Evolutionary conservation across 805 yeast species (phyloP), one percentile per base, ranked within the genome.

Genomic region (Monosporozyma aerobia): DNA sequence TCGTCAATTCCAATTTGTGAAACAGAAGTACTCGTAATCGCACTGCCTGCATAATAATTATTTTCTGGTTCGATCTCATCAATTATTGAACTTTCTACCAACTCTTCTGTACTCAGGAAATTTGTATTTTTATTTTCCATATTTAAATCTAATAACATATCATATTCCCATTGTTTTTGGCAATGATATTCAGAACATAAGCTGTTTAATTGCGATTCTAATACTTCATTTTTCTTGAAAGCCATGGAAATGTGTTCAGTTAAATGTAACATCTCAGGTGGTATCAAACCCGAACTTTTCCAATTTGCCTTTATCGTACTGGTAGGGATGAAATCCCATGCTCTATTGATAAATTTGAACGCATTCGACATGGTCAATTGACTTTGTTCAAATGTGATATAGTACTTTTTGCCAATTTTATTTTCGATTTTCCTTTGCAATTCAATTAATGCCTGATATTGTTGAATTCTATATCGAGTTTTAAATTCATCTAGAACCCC

Each of bases 401-500:
- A 50, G 13, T 63, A 48, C 19, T 56, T 57, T 35, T 50, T 55
- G 53, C 58, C 48, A n/a, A 48, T 44, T 13, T 51, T 39, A 57
- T 54, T 19, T 49, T 51, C 23, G 53, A 58, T 9, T 54, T 54
- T 51, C 57, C 60, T 50, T 47, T 65, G 73, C 35, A 69, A 52
- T 19, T 63, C 57, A 1, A 71, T 60, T 35, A 73, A 57, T 1
- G 69, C 68, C 41, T 68, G 67, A 56, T 81, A 82, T 56, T 82
- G 87, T 54, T 77, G 81, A 6, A 78, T 69, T 52, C 87, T 73
- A 58, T 77, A 82, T 47, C 78, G 67, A 13, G 80, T 72, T 59
- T 80, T 80, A 61, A 82, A 79, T 58, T 82, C 87, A 53, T 79
- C 80, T 43, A 78, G 72, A 3, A 82, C 78, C 3, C 87, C 87